Conservation (phyloP, 148 eudicot species). For the Diospyros kaki region DNA sequence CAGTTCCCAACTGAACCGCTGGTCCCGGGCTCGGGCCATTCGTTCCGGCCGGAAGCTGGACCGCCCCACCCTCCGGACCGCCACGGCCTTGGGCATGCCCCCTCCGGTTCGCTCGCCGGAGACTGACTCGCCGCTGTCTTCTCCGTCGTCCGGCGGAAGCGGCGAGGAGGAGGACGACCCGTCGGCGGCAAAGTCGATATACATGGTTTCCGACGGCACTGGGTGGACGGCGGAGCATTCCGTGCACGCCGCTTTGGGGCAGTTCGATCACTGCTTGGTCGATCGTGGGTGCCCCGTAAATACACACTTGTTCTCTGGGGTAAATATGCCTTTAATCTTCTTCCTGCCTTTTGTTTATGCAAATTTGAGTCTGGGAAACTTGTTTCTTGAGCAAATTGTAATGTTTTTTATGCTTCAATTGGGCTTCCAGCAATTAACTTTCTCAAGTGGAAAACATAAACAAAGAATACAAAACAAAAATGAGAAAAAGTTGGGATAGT, state of each 20-base stretch:
- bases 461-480: too few species aligned
- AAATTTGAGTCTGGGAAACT: not conserved
- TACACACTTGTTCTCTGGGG: conserved; percentile 94
- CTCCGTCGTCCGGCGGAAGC: conserved; percentile 1
- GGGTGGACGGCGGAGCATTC: conserved; percentile 97
- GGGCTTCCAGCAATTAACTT: too few species aligned
- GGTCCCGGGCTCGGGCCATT: conserved; percentile 77
- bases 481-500: too few species aligned
- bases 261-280: conserved; percentile 84
- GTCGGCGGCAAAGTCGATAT: conserved; percentile 50
- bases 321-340: conserved; percentile 18
- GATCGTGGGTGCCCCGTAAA: conserved; percentile 76
- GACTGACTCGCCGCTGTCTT: not conserved
- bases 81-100: not conserved
- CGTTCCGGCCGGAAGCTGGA: conserved; percentile 64
- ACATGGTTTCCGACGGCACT: conserved; percentile 87
- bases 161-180: conserved; percentile 2
- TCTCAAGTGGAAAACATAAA: too few species aligned
- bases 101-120: not conserved
- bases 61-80: conserved; percentile 27
- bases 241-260: conserved; percentile 84
- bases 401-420: too few species aligned
- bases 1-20: conserved; percentile 69
- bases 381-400: too few species aligned
- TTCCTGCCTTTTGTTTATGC: not conserved